These are phyloP conservation scores for Elongisporangium undulatum DNA, from an alignment of 352 stramenopile species.

Conservation along the genomic window DNA sequence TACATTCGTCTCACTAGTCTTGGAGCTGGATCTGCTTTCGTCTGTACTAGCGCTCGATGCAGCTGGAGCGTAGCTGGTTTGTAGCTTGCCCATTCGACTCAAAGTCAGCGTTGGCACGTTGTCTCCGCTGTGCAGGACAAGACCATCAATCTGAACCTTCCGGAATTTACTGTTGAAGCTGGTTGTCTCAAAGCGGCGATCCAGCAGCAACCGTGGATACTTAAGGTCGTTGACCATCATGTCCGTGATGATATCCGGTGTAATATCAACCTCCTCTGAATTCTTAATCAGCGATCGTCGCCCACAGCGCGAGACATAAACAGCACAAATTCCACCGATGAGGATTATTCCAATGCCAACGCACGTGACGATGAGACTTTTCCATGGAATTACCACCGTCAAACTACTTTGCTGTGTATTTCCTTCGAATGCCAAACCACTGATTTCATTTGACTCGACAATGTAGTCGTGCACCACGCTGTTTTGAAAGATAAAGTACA, in stretches of 20 bases:
- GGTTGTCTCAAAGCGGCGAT: background rate
- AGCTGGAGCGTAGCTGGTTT: background rate
- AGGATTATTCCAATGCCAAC: background rate
- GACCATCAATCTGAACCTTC: background rate
- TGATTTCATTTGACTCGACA: background rate
- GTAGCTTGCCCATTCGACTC: background rate
- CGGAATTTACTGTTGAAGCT: background rate
- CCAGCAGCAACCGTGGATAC: background rate
- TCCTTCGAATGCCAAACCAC: background rate
- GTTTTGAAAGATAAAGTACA: conserved; percentile 60
- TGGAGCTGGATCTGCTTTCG: background rate
- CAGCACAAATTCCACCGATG: background rate
- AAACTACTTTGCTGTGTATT: background rate
- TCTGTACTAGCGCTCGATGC: background rate
- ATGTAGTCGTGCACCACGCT: conserved; percentile 24
- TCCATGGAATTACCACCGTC: background rate
- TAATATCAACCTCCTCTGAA: background rate
- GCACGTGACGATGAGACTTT: background rate
- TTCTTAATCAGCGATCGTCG: background rate
- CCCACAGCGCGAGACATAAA: background rate
- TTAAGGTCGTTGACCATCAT: background rate
- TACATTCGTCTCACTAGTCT: background rate
- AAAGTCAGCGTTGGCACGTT: background rate
- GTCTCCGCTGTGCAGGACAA: background rate
- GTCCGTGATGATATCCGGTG: background rate